These are phyloP conservation scores for Exophiala lecanii-corni DNA, from an alignment of 2,329 filamentous ascomycete species.

Conservation along the genomic window DNA sequence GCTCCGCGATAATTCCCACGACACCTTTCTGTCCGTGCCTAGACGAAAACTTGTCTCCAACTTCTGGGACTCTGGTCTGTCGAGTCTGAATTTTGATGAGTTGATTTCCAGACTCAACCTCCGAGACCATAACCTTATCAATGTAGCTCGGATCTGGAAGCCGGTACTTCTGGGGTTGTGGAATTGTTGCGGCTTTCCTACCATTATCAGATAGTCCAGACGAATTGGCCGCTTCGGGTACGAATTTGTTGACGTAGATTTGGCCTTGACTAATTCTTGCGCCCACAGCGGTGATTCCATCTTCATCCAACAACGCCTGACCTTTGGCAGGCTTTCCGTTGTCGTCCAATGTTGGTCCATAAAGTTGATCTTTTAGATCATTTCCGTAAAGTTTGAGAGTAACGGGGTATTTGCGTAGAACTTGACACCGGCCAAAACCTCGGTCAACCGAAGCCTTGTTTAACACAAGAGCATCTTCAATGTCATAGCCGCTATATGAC, in stretches of 20 bases:
- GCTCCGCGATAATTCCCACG: slow-evolving; percentile 91
- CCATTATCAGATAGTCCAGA: slow-evolving; percentile 65
- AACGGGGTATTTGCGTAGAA: slow-evolving; percentile 90
- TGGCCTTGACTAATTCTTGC: slow-evolving; percentile 73
- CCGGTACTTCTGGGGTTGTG: slow-evolving; percentile 62
- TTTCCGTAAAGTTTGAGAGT: slow-evolving; percentile 87
- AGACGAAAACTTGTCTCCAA: slow-evolving; percentile 98
- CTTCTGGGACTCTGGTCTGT: slow-evolving; percentile 90
- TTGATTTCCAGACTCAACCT: slow-evolving; percentile 78
- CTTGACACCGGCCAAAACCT: slow-evolving; percentile 93
- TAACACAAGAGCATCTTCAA: slow-evolving; percentile 92
- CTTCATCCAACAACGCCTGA: slow-evolving; percentile 70
- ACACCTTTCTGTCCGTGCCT: slow-evolving; percentile 98
- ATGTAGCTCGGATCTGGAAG: slow-evolving; percentile 82
- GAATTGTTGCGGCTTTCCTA: slow-evolving; percentile 15
- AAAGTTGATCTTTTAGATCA: slow-evolving; percentile 57
- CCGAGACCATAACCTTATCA: slow-evolving; percentile 92
- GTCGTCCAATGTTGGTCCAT: slow-evolving; percentile 55
- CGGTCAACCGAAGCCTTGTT: slow-evolving; percentile 95
- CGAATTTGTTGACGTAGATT: slow-evolving; percentile 85
- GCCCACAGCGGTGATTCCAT: slow-evolving; percentile 85
- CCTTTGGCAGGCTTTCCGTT: slow-evolving; percentile 59
- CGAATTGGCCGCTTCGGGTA: slow-evolving; percentile 71
- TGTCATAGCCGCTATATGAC: slow-evolving; percentile 99
- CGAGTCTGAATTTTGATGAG: slow-evolving; percentile 92